Evolutionary conservation across 2,329 filamentous ascomycete genomes (phyloP).

Genomic region (Ophiocordyceps sinensis): DNA sequence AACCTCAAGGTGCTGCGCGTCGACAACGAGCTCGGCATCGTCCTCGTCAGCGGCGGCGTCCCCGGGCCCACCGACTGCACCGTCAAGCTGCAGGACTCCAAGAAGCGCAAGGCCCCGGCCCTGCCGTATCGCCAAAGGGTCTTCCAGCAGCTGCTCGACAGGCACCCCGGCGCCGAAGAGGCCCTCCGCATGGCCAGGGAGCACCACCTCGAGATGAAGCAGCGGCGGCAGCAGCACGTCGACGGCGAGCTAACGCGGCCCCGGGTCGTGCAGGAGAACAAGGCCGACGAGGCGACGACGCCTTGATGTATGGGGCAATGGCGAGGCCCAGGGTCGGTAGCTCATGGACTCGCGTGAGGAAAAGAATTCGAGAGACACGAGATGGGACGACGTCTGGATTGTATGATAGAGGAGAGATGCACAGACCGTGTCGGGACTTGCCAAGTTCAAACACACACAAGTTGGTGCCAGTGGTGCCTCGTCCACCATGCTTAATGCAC

Average conservation of each 20-base stretch:
- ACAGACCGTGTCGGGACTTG: not conserved
- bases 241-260: constrained; percentile 3
- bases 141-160: constrained; percentile 26
- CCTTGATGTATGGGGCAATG: too few relatives aligned
- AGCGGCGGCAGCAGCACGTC: constrained; percentile 21
- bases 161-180: constrained; percentile 30
- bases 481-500: not conserved
- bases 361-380: not conserved
- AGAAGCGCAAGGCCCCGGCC: constrained; percentile 59
- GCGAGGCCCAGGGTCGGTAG: too few relatives aligned
- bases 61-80: constrained; percentile 78
- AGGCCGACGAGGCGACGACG: not conserved
- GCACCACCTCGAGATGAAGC: constrained; percentile 40
- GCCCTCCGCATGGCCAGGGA: constrained; percentile 33
- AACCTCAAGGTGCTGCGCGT: constrained; percentile 83
- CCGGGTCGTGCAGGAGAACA: too few relatives aligned
- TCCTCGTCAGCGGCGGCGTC: constrained; percentile 76
- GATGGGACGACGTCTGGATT: not conserved
- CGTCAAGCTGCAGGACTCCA: constrained; percentile 76
- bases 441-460: not conserved
- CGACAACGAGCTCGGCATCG: constrained; percentile 71
- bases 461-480: not conserved
- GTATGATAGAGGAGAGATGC: not conserved
- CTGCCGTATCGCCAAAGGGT: constrained; percentile 33
- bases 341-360: not conserved